These are phyloP conservation scores for Nidularia sp. DNA, from an alignment of 768 basidiomycete species.

Conservation along the genomic window DNA sequence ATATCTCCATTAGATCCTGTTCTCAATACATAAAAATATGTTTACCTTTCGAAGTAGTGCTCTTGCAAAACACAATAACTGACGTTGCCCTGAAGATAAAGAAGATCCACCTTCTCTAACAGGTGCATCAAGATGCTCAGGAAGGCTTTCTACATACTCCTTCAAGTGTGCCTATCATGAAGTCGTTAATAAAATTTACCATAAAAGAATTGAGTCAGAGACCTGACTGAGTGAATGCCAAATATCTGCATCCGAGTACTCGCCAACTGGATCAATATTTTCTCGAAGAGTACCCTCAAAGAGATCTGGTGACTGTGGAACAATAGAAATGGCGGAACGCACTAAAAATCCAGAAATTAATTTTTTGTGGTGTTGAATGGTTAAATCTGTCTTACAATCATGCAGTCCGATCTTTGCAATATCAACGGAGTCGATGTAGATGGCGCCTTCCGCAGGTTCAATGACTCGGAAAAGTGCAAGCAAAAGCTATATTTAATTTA, in stretches of 20 bases:
- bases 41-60: conserved; percentile 73
- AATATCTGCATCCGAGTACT: conserved; percentile 73
- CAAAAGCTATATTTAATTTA: conserved; percentile 36
- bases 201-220: background rate
- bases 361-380: background rate
- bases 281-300: conserved; percentile 76
- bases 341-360: conserved; percentile 32
- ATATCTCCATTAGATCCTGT: background rate
- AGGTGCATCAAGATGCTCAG: conserved; percentile 66
- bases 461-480: conserved; percentile 77
- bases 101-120: conserved; percentile 80
- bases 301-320: conserved; percentile 74
- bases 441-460: conserved; percentile 64
- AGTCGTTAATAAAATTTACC: background rate
- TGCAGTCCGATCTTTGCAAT: conserved; percentile 73
- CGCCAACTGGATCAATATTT: conserved; percentile 85
- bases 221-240: conserved; percentile 83
- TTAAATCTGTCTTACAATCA: conserved; percentile 42
- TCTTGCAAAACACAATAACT: conserved; percentile 85
- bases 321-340: conserved; percentile 77
- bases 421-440: conserved; percentile 72
- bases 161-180: conserved; percentile 56
- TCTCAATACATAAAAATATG: background rate
- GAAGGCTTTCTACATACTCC: conserved; percentile 59
- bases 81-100: conserved; percentile 80